Base-by-base conservation (phyloP, 73 alveolate species). In the Tetrahymena thermophila region DNA sequence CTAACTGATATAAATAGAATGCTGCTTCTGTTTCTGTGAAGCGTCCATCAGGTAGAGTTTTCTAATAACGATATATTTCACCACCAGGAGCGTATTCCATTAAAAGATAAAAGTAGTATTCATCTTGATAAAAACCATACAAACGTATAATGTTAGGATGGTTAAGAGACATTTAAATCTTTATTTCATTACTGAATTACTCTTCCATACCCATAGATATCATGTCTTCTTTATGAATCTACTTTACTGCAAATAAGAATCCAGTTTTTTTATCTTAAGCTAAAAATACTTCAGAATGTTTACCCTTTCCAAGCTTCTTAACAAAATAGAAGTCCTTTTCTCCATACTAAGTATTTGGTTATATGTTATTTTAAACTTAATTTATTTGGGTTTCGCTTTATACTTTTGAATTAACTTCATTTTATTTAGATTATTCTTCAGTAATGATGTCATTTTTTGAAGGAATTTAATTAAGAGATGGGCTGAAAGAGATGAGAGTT, bases 81-180 rank as follows among this genome's bases (percentile, higher is more conserved):
- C 99, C 99, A 34, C 98, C 99, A 25, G 98, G 97, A 17, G 99
- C 99, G 96, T 98, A 98, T 95, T 98, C 99, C 56, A 98, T 94
- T 57, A 98, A 98, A 56, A 98, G 97, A 95, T 98, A 98, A n/a
- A 98, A 95, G 71, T 98, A 98, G 95, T 98, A 96, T 85, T 97
- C 96, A 94, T 98, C 99, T 99, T 99, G 97, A 97, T 98, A 98
- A 96, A 98, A 98, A 57, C 99, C 99, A 97, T 98, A 98, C 93
- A 98, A 83, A 94, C 98, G 97, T 21, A 98, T 94, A 40, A 98
- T 98, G 96, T 98, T 98, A 28, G 97, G 97, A 96, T 98, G 99
- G 85, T 98, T 97, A 93, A 98, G 96, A 95, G 95, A 98, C 56
- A 98, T 95, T 94, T 98, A 98, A 25, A 98, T 98, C 96, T 98